Base-by-base conservation (phyloP, 75 land plant genomes). In the Picea glauca region DNA sequence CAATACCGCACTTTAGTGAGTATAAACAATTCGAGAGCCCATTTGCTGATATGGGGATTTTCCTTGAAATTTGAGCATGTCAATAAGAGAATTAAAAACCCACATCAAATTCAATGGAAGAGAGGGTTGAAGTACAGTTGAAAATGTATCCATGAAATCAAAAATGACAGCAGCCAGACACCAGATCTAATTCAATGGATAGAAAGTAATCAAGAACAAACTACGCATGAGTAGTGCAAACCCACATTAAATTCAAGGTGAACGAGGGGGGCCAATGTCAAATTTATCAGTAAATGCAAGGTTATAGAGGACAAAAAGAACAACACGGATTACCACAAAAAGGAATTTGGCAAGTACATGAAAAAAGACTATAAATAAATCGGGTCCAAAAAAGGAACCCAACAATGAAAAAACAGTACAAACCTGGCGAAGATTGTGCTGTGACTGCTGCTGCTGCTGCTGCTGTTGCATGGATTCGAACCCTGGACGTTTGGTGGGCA, bases 381-480 rank as follows among this genome's bases (percentile, higher is more conserved):
- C 23, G 43, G 23, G 14, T 31, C 18, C 78, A 0, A 13, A 26
- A 18, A 74, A 74, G 17, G 17, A 61, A 32, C 4, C 78, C 3
- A 77, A 60, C 20, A 38, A 1, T 4, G 18, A 61, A 38, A 77
- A 60, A 67, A 13, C 13, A 60, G n/a, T 12, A 77, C 67, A 12
- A 17, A 60, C 78, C 63, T 77, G 78, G 5, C 78, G 43, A 30
- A 62, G 58, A 57, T 58, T 23, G 26, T 32, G 50, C n/a, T 32
- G 35, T 6, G 21, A 58, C 9, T 33, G 77, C 61, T 80, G 83
- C 79, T 81, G 84, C 79, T 81, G 84, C 18, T 80, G 82, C 31
- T 83, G 88, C 38, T 87, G 88, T 76, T 87, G 88, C 56, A 82
- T 63, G 33, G 82, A 75, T 46, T 87, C 89, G 72, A 87, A 84